Percentiles rank a stretch among this genome's conserved stretches.
These are phyloP conservation scores for Liquidambar formosana DNA, from an alignment of 164 flowering plant species.

Conservation along the genomic window DNA sequence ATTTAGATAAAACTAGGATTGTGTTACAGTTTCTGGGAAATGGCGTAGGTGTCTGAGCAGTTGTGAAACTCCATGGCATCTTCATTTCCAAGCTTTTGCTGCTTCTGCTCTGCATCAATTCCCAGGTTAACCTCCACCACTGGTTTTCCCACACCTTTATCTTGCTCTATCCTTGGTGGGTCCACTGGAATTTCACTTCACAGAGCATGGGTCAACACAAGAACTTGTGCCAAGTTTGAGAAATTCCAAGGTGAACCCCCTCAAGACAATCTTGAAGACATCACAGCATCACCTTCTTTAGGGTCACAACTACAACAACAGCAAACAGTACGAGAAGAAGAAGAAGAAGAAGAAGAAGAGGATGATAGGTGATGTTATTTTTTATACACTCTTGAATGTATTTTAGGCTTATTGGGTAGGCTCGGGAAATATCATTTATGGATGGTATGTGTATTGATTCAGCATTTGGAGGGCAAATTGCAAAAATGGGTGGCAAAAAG, in stretches of 20 bases:
- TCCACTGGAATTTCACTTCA: conserved; percentile 24
- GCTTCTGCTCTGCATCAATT: conserved; percentile 13
- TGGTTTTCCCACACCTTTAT: conserved; percentile 22
- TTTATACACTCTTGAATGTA: not conserved
- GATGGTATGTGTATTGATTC: not conserved
- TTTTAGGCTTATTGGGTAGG: not conserved
- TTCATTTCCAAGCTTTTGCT: conserved; percentile 19
- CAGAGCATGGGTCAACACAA: conserved; percentile 22
- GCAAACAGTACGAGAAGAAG: conserved; percentile 21
- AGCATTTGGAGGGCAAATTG: not conserved
- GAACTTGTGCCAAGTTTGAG: conserved; percentile 70
- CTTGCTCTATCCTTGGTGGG: conserved; percentile 20
- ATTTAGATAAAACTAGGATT: not conserved
- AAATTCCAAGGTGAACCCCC: conserved; percentile 56
- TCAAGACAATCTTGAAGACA: conserved; percentile 28
- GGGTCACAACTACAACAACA: conserved; percentile 20
- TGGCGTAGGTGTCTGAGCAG: not conserved
- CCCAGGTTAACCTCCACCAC: conserved; percentile 30
- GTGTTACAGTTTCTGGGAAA: not conserved
- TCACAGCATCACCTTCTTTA: conserved; percentile 9
- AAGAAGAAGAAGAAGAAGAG: conserved; percentile 37
- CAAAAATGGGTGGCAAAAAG: not conserved
- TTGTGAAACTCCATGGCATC: conserved; percentile 23
- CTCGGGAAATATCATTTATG: not conserved
- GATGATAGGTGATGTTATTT: conserved; percentile 64